Base-by-base conservation (phyloP, 495 filamentous ascomycete species). In the Penicillium turbatum region DNA sequence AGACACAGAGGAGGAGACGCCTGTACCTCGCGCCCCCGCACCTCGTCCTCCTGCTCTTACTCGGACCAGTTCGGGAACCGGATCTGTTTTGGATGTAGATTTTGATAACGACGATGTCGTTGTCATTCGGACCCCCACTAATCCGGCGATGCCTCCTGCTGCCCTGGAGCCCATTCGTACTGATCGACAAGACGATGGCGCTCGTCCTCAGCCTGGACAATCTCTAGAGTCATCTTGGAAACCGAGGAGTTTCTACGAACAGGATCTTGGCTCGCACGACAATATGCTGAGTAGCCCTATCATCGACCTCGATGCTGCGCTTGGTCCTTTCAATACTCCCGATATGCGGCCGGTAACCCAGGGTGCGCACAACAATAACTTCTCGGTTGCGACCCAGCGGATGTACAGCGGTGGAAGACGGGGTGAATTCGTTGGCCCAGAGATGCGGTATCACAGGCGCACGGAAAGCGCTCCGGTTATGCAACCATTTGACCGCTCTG, bases 301-400 rank as follows among this genome's bases (percentile, higher is more conserved):
- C 53, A 92, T 98, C 48, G 93, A 98, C 72, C 75, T 98, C 36
- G 93, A 98, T 76, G 93, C 92, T 32, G 93, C 92, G n/a, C 75
- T 98, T 10, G 89, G 89, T 2, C 91, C 93, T 0, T 95, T 95
- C 71, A 91, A 93, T 62, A 92, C 89, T 1, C 89, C 90, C 4
- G 72, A 80, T 53, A 78, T 76, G 57, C 57, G 65, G 3, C 61
- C 63, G 11, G 5, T 12, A 1, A 51, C 56, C 7, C 73, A 69
- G 45, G 80, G 80, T 56, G 66, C 77, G 13, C 79, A 73, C 37
- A 82, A 78, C 43, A 83, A 79, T 44, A 83, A 79, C 24, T 84
- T 72, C 60, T 72, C 80, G 11, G 71, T 79, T 15, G 79, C 82
- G 43, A 86, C 86, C 51, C 86, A 86, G 59, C 82, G 86, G 54